Percentiles rank a stretch among this genome's conserved stretches.
Conservation (phyloP, 2,329 filamentous ascomycete genomes). For the Daldinia sp. region DNA sequence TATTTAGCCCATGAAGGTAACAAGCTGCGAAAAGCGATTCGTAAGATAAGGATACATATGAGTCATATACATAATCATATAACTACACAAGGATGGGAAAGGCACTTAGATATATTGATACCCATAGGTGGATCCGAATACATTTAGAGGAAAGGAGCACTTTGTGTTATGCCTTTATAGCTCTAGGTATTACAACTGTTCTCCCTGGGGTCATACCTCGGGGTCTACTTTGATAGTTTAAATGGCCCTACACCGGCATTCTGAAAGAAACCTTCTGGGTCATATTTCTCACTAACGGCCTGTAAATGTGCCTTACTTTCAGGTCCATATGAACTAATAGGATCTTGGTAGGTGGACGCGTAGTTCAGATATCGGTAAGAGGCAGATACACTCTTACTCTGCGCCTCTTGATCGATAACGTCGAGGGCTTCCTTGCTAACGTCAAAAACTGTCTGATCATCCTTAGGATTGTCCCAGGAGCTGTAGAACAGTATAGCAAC, state of each 20-base stretch:
- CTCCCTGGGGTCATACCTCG: not conserved
- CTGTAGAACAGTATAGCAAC: constrained; percentile 36
- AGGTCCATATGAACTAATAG: constrained; percentile 38
- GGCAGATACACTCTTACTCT: not conserved
- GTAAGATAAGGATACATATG: too few species aligned
- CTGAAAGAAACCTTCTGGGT: constrained; percentile 38
- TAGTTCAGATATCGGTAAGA: constrained; percentile 46
- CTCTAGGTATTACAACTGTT: too few species aligned
- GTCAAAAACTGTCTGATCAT: constrained; percentile 31
- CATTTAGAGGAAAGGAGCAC: too few species aligned
- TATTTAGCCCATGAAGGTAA: too few species aligned
- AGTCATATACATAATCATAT: too few species aligned
- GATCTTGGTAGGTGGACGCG: constrained; percentile 39
- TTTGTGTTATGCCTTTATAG: too few species aligned
- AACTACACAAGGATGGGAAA: too few species aligned
- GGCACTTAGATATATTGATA: too few species aligned
- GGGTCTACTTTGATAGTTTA: constrained; percentile 20
- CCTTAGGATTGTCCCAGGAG: constrained; percentile 38
- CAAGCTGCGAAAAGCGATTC: too few species aligned
- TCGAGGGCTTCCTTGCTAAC: constrained; percentile 10
- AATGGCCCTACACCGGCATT: constrained; percentile 21
- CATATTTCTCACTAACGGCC: constrained; percentile 36
- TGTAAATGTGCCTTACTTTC: not conserved
- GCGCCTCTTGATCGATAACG: constrained; percentile 23
- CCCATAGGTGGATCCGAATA: too few species aligned